Percentiles rank a stretch among this genome's conserved stretches.
These are phyloP conservation scores for Spongispora temasekensis DNA, from an alignment of 1,284 basidiomycete species.

Conservation along the genomic window DNA sequence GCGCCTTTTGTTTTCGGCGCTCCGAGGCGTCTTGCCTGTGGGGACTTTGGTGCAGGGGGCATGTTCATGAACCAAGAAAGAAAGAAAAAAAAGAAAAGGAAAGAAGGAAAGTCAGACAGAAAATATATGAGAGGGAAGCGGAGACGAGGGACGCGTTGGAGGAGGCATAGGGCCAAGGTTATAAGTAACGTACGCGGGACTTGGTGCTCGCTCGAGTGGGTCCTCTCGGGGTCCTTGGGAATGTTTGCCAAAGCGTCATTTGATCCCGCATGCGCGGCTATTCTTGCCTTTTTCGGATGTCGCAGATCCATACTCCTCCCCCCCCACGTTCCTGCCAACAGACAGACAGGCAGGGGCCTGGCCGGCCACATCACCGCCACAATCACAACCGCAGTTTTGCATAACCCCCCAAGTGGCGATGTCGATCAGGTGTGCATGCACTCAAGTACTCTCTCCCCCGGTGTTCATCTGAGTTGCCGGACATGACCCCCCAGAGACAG, in stretches of 20 bases:
- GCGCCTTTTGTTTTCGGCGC: constrained; percentile 75
- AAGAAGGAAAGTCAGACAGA: constrained; percentile 10
- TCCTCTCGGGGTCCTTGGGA: constrained; percentile 27
- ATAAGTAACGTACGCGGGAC: constrained; percentile 36
- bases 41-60: constrained; percentile 40
- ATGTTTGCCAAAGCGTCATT: constrained; percentile 19
- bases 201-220: constrained; percentile 4
- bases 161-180: constrained; percentile 31
- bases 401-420: neutral
- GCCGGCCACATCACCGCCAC: constrained; percentile 12
- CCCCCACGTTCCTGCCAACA: constrained; percentile 1
- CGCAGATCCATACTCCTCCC: constrained; percentile 13
- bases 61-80: constrained; percentile 19
- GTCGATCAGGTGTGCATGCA: neutral
- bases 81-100: too few species aligned
- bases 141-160: constrained; percentile 18
- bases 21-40: constrained; percentile 46
- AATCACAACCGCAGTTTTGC: constrained; percentile 6
- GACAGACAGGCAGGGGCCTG: neutral
- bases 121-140: constrained; percentile 13
- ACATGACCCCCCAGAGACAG: constrained; percentile 6
- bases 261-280: constrained; percentile 20
- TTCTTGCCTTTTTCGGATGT: constrained; percentile 6
- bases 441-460: constrained; percentile 8
- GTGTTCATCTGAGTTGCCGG: constrained; percentile 12